Percentiles rank a stretch among this genome's conserved stretches.
phyloP scores from a whole-genome alignment of 2,329 filamentous ascomycete genomes.

The Fusarium transvaalense region DNA sequence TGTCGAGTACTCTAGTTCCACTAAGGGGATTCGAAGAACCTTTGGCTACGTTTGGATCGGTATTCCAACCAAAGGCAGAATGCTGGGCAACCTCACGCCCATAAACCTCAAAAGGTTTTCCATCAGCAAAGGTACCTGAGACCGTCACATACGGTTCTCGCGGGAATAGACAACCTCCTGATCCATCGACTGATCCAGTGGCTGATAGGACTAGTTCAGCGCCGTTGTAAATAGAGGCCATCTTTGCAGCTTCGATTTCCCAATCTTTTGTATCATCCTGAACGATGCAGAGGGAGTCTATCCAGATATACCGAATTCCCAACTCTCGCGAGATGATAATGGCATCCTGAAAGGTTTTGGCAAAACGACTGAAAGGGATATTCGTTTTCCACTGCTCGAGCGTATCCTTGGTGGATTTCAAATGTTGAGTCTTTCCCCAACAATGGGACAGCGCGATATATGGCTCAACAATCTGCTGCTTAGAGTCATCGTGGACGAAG shows the following conservation, averaged over 20 bases:
- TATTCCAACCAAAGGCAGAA: slow-evolving; percentile 31
- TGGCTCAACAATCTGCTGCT: slow-evolving; percentile 5
- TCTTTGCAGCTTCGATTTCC: slow-evolving; percentile 47
- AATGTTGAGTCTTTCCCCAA: slow-evolving; percentile 35
- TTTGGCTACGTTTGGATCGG: slow-evolving; percentile 6
- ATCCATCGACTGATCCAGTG: slow-evolving; percentile 34
- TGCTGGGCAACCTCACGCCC: slow-evolving; percentile 27
- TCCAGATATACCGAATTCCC: slow-evolving; percentile 46
- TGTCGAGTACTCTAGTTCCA: slow-evolving; percentile 1
- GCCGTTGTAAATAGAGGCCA: slow-evolving; percentile 46
- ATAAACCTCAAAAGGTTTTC: slow-evolving; percentile 32
- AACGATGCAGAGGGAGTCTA: slow-evolving; percentile 48
- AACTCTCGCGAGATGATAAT: slow-evolving; percentile 34
- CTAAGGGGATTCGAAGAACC: slow-evolving; percentile 17
- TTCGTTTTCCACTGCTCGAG: slow-evolving; percentile 36
- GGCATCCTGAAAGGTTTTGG: slow-evolving; percentile 42
- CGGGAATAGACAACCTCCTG: slow-evolving; percentile 40
- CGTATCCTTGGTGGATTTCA: slow-evolving; percentile 25
- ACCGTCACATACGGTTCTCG: slow-evolving; percentile 28
- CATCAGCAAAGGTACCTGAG: slow-evolving; percentile 21
- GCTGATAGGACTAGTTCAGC: slow-evolving; percentile 46
- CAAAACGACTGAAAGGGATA: slow-evolving; percentile 31
- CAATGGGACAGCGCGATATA: slow-evolving; percentile 45
- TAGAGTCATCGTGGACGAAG: slow-evolving; percentile 26
- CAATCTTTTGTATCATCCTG: slow-evolving; percentile 47